phyloP scores from a whole-genome alignment of 73 alveolate species.

The Tetrahymena elliotti region DNA sequence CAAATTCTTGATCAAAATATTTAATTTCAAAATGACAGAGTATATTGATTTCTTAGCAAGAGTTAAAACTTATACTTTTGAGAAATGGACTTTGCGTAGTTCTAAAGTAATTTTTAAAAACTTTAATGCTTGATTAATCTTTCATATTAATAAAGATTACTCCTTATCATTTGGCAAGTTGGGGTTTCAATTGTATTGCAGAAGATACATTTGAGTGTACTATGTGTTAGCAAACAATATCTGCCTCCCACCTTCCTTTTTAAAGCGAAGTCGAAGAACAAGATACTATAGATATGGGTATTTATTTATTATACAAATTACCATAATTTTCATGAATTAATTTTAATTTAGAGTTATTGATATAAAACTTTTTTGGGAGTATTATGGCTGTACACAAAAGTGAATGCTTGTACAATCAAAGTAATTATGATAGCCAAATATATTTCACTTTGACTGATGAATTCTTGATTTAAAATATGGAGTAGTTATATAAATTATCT shows the following conservation, averaged over 20 bases:
- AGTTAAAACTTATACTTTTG: neutral
- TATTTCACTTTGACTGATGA: neutral
- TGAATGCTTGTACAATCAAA: neutral
- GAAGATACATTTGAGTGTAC: neutral
- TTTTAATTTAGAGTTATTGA: neutral
- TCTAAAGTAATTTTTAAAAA: neutral
- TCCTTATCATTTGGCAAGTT: neutral
- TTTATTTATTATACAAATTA: neutral
- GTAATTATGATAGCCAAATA: neutral
- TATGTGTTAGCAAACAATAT: neutral
- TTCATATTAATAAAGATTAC: neutral
- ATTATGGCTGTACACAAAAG: neutral
- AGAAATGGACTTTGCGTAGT: neutral
- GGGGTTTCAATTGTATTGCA: neutral
- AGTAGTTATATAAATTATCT: neutral
- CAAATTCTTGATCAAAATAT: neutral
- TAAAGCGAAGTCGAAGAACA: neutral
- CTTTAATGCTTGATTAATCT: neutral
- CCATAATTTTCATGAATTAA: neutral
- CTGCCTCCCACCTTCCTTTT: neutral
- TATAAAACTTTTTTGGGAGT: neutral
- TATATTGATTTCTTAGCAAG: neutral
- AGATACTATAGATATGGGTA: neutral
- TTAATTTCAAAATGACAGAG: neutral
- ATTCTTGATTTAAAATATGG: neutral